Evolutionary conservation across 805 yeast genomes (phyloP).

Genomic region (Lachancea dasiensis): DNA sequence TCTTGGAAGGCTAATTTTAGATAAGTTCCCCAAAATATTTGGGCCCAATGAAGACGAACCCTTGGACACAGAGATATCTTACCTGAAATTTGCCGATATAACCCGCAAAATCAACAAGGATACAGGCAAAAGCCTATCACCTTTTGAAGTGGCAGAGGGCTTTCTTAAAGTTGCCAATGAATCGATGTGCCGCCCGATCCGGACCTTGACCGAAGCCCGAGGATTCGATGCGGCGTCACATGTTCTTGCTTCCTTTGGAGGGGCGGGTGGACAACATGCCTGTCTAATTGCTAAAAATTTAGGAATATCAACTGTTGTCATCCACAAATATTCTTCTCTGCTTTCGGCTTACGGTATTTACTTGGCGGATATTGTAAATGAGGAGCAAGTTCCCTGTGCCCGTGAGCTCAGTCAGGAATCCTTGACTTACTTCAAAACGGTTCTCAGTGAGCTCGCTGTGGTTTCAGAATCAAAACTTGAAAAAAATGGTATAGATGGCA

Average conservation of each 20-base stretch:
- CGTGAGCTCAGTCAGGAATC: constrained; percentile 32
- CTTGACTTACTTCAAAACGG: constrained; percentile 35
- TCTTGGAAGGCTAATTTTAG: constrained; percentile 66
- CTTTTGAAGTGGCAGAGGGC: constrained; percentile 72
- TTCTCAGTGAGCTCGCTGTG: constrained; percentile 40
- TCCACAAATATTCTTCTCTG: constrained; percentile 77
- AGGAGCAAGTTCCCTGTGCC: constrained; percentile 68
- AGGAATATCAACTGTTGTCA: constrained; percentile 61
- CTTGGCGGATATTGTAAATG: constrained; percentile 77
- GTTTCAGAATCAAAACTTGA: constrained; percentile 39
- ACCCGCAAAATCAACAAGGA: constrained; percentile 51
- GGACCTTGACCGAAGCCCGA: constrained; percentile 78
- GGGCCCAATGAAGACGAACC: constrained; percentile 75
- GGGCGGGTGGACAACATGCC: constrained; percentile 92
- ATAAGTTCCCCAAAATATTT: constrained; percentile 72
- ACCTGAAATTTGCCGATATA: constrained; percentile 44
- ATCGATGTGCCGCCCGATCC: constrained; percentile 81
- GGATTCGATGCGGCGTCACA: constrained; percentile 65
- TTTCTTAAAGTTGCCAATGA: constrained; percentile 80
- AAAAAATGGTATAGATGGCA: constrained; percentile 48
- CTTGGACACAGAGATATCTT: constrained; percentile 51
- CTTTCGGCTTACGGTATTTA: constrained; percentile 86
- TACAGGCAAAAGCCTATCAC: constrained; percentile 36
- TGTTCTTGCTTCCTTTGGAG: constrained; percentile 77
- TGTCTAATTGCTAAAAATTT: constrained; percentile 65